Evolutionary conservation across 768 basidiomycete species (phyloP).

Genomic region (Kwoniella sp.): DNA sequence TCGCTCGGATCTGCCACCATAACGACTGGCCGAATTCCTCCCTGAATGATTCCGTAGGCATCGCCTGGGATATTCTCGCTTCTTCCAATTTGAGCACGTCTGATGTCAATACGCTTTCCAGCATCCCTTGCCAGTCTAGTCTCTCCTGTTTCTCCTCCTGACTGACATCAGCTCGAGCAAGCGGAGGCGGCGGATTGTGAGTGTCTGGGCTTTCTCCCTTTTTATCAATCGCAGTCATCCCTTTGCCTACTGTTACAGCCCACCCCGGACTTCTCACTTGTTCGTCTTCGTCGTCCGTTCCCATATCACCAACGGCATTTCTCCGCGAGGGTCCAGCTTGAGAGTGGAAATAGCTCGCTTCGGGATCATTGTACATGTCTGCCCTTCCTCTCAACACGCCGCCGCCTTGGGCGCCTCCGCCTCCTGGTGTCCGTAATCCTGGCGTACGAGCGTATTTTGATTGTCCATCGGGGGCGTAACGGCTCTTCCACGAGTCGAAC

Average conservation of each 20-base stretch:
- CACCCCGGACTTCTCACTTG: slow-evolving; percentile 19
- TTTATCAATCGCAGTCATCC: background rate
- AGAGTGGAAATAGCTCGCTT: slow-evolving; percentile 23
- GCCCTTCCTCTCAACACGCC: slow-evolving; percentile 4
- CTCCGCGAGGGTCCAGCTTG: slow-evolving; percentile 6
- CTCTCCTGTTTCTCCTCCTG: slow-evolving; percentile 60
- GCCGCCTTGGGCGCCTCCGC: background rate
- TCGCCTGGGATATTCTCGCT: slow-evolving; percentile 82
- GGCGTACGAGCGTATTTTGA: background rate
- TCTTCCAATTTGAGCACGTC: slow-evolving; percentile 95
- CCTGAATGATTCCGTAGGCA: slow-evolving; percentile 61
- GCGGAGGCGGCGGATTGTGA: slow-evolving; percentile 7
- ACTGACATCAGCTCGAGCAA: slow-evolving; percentile 13
- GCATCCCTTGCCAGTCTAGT: slow-evolving; percentile 93
- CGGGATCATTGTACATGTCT: slow-evolving; percentile 19
- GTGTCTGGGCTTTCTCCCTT: background rate
- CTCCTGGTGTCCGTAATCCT: background rate
- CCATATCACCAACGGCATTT: slow-evolving; percentile 1
- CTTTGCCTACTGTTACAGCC: slow-evolving; percentile 8
- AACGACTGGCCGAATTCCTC: slow-evolving; percentile 57
- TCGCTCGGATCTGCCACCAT: slow-evolving; percentile 90
- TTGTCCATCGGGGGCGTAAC: background rate
- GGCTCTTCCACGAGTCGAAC: background rate
- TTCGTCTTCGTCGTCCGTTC: slow-evolving; percentile 21
- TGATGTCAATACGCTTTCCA: slow-evolving; percentile 87